Percentiles rank a stretch among this genome's conserved stretches.
Evolutionary conservation across 768 basidiomycete species (phyloP).

Genomic region (Xerocomellus chrysenteron): DNA sequence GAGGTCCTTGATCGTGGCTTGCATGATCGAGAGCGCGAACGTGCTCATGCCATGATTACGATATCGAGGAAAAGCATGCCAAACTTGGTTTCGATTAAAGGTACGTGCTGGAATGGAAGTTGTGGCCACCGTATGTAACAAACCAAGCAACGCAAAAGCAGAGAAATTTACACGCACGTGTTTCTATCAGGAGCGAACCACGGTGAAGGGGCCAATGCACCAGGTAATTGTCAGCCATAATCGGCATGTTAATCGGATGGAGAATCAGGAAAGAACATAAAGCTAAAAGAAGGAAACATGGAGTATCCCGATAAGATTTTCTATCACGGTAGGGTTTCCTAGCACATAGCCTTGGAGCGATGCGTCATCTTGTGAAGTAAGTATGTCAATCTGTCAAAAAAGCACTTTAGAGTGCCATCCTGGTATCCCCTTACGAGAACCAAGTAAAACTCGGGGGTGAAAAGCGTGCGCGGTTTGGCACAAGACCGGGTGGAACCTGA

Average conservation of each 20-base stretch:
- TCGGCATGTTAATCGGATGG: constrained; percentile 1
- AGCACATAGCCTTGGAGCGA: background rate
- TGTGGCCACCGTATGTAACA: background rate
- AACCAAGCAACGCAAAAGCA: too few species aligned
- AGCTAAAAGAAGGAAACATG: background rate
- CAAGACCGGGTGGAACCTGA: background rate
- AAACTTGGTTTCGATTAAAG: background rate
- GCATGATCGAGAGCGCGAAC: background rate
- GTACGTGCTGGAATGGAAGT: background rate
- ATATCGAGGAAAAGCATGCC: background rate
- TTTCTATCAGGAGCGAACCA: background rate
- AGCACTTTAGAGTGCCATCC: background rate
- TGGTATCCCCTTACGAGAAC: background rate
- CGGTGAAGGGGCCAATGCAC: background rate
- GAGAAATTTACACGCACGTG: background rate
- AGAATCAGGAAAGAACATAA: constrained; percentile 12
- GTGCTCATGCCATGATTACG: background rate
- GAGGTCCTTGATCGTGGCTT: background rate
- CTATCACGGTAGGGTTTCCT: background rate
- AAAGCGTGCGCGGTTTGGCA: background rate
- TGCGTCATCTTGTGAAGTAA: background rate
- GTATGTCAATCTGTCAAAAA: background rate
- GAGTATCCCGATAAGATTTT: constrained; percentile 6
- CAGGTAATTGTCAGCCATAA: background rate
- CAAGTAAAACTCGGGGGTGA: background rate